Base-by-base conservation (phyloP, 345 rosid species). In the Arabidopsis suecica region DNA sequence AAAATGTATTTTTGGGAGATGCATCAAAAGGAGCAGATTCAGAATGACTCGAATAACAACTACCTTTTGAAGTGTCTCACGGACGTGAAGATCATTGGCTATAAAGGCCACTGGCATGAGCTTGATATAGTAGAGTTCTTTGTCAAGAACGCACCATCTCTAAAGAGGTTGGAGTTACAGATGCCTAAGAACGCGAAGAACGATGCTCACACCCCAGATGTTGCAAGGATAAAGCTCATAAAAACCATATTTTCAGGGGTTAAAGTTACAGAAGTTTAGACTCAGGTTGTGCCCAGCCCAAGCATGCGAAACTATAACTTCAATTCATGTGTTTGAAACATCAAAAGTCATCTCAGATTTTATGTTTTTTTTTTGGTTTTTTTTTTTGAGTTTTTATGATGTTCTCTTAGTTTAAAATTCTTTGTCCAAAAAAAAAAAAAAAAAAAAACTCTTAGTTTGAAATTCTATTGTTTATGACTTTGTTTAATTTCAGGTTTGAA, bases 81-180 rank as follows among this genome's bases (percentile, higher is more conserved):
- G 9, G 12, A 44, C 22, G 78, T 65, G 14, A 40, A 38, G 49
- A 74, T 74, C 55, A 11, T 22, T 36, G 78, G 78, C 41, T 74
- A 56, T 12, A 74, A 74, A 56, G 22, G 44, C 7, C 65, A 65
- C 5, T 44, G 2, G 1, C 71, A 74, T 74, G 78, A 74, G 59
- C 47, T 65, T 23, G 40, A 45, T 22, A 74, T 56, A n/a, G 33
- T 74, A 34, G 10, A 34, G 50, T 74, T 74, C 71, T 74, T 74
- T 56, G 25, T 9, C 4, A 1, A 20, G 22, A 18, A 65, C 0
- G 65, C 72, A 45, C 33, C 51, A 16, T 45, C 71, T 12, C 22
- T 65, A 1, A 3, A 5, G 41, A 28, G 56, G n/a, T 36, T 74
- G 65, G 8, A 32, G 6, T 12, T 65, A 18, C 14, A 3, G 11